phyloP scores from a whole-genome alignment of 352 stramenopile species.

The Phytophthora citricola region DNA sequence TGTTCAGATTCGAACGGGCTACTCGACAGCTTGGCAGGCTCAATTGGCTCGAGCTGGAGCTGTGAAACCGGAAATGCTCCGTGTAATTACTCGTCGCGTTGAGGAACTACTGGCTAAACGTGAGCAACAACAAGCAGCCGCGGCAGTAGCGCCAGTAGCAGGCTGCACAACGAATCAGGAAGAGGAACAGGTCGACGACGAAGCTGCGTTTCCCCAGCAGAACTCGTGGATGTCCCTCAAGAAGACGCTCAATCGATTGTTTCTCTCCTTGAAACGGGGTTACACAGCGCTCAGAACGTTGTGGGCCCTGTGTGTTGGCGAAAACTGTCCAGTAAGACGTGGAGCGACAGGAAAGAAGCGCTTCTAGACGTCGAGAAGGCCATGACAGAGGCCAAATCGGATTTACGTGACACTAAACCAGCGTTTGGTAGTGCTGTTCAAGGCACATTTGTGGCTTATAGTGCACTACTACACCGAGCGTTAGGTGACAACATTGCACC shows the following conservation, averaged over 20 bases:
- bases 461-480: slow-evolving; percentile 61
- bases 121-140: slow-evolving; percentile 43
- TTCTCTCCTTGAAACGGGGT: slow-evolving; percentile 49
- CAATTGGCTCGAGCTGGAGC: slow-evolving; percentile 34
- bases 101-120: slow-evolving; percentile 67
- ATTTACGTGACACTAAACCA: slow-evolving; percentile 71
- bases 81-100: slow-evolving; percentile 74
- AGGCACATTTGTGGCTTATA: slow-evolving; percentile 70
- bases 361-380: slow-evolving; percentile 75
- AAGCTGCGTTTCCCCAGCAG: slow-evolving; percentile 38
- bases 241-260: slow-evolving; percentile 63
- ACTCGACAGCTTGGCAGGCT: slow-evolving; percentile 32
- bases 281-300: slow-evolving; percentile 48
- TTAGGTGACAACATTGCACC: slow-evolving; percentile 75
- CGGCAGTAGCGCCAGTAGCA: slow-evolving; percentile 30
- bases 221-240: slow-evolving; percentile 39
- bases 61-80: slow-evolving; percentile 81
- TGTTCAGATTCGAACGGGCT: slow-evolving; percentile 42
- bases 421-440: slow-evolving; percentile 70
- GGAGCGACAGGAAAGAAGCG: slow-evolving; percentile 86
- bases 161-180: slow-evolving; percentile 51
- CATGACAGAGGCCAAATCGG: slow-evolving; percentile 73
- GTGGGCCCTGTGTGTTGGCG: slow-evolving; percentile 74
- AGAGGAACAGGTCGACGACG: slow-evolving; percentile 48
- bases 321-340: slow-evolving; percentile 85